Evolutionary conservation across 345 rosid species (phyloP).

Genomic region (Populus alba): DNA sequence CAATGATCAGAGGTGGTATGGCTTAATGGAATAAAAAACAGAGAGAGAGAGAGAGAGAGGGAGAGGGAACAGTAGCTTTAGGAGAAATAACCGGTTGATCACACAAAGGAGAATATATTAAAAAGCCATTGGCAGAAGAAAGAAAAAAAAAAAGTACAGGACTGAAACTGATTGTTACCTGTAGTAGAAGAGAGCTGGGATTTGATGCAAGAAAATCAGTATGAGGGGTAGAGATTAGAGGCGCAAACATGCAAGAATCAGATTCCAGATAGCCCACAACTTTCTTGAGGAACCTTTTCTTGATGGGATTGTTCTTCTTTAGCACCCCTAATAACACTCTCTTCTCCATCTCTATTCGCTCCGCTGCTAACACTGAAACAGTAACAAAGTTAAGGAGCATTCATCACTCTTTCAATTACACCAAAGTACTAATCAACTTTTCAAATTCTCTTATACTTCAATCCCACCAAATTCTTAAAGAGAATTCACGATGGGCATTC

Average conservation of each 20-base stretch:
- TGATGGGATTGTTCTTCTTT: slow-evolving; percentile 30
- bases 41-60: no score
- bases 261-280: slow-evolving; percentile 39
- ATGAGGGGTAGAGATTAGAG: slow-evolving; percentile 30
- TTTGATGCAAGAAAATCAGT: slow-evolving; percentile 12
- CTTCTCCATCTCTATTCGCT: slow-evolving; percentile 12
- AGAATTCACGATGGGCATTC: neutral
- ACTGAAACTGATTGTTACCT: slow-evolving; percentile 8
- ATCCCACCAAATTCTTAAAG: neutral
- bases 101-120: neutral
- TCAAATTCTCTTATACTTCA: neutral
- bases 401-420: neutral
- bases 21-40: neutral
- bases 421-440: neutral
- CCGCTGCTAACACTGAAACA: neutral
- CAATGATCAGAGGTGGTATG: no score
- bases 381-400: neutral
- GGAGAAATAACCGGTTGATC: slow-evolving; percentile 1
- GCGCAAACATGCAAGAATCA: slow-evolving; percentile 50
- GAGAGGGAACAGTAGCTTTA: slow-evolving; percentile 10
- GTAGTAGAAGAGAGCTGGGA: neutral
- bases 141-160: neutral
- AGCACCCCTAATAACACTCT: slow-evolving; percentile 17
- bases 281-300: slow-evolving; percentile 21
- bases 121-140: neutral